Base-by-base conservation (phyloP, 495 filamentous ascomycete genomes). In the Lophium mytilinum region DNA sequence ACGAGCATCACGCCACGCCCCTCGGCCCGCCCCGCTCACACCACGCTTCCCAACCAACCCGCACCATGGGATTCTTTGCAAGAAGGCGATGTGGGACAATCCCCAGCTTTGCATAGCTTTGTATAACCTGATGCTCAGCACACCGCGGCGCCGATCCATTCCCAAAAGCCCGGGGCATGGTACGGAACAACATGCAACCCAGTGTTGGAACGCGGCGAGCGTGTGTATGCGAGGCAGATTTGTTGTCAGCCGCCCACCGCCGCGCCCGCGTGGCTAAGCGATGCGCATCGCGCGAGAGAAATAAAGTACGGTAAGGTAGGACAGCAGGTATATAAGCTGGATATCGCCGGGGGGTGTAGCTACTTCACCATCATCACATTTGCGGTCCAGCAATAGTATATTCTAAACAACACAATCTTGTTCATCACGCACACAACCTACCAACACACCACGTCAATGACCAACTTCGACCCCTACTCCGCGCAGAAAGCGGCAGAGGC, bases 391-490 rank as follows among this genome's bases (percentile, higher is more conserved):
- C n/a, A n/a, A n/a, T n/a, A n/a, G n/a, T n/a, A n/a, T n/a, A n/a
- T n/a, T n/a, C n/a, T n/a, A 19, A 19, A 17, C 11, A 48, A 7
- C 45, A n/a, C 18, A 12, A 1, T 19, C 3, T 3, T 11, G 3
- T 48, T n/a, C 18, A 48, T 17, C 45, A n/a, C 3, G 1, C 45
- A 17, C 45, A n/a, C 11, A 48, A n/a, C 45, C 1, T 7, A 19
- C 18, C 33, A 7, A 47, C 21, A 48, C 15, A 30, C 30, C 17
- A 14, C 39, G n/a, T n/a, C n/a, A n/a, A 60, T 60, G 57, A 43
- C 53, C 35, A 4, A 7, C 33, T 60, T 50, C 57, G 57, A 60
- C 40, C 57, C 57, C 40, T 60, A 60, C 52, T 55, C 52, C 8
- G 57, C 57, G 14, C 51, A 55, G 41, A 19, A 58, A 34, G n/a